Base-by-base conservation (phyloP, 371 early-diverging fungal genomes). In the Gilbertella persicaria region DNA sequence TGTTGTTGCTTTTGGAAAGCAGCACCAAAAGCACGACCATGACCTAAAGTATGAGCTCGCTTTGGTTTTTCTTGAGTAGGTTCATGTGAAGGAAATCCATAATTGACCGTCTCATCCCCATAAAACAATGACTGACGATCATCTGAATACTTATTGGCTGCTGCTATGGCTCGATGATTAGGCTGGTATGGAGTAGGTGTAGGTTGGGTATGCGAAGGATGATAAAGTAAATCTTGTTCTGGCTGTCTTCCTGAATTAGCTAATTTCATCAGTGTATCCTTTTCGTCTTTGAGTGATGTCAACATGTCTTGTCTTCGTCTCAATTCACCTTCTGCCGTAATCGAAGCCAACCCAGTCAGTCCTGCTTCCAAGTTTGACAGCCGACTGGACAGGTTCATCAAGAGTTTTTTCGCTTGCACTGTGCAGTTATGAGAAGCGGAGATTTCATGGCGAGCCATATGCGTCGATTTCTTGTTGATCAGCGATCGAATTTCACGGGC, bases 261-360 rank as follows among this genome's bases (percentile, higher is more conserved):
- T 7, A 85, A 57, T 41, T 78, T 78, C 48, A 74, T 66, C 59
- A 91, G 56, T 2, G 83, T 73, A 24, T 86, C 82, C 17, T 80
- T 81, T 53, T 92, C 92, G 47, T 87, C 87, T 57, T 83, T 88
- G 26, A 92, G 62, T 19, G 80, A 79, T 41, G 71, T 66, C 45
- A 94, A 56, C 80, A 90, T 75, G 67, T 94, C 95, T 53, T 86
- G 86, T 46, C 94, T 80, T 57, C 95, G 73, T 16, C 87, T 72
- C 30, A 85, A 53, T 57, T 93, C 94, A 7, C 89, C 89, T 24
- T 84, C 82, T 0, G 88, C 82, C 68, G 88, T 72, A 36, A 30
- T 51, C 53, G 2, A 47, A 54, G 86, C 85, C 5, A 91, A 55
- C 0, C 62, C 69, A 19, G 57, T 66, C 37, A 91, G 58, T 0